Conservation (phyloP, 192 early-diverging fungal genomes). For the Neocallimastix lanati region DNA sequence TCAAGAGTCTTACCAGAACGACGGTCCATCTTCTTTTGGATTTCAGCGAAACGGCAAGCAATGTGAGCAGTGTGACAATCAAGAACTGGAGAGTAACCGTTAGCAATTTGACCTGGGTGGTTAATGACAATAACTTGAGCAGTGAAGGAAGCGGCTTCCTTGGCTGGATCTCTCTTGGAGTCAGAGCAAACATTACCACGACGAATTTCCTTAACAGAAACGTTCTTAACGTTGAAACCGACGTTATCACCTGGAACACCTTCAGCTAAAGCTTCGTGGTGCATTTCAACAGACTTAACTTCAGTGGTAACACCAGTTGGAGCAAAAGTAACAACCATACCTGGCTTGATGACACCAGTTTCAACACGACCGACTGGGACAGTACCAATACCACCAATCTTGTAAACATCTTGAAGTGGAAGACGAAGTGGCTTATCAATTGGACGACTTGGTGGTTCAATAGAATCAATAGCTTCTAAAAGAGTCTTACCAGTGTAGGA, state of each 20-base stretch:
- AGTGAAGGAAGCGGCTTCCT: slow-evolving; percentile 72
- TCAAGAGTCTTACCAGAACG: slow-evolving; percentile 85
- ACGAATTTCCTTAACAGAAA: slow-evolving; percentile 92
- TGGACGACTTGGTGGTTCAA: slow-evolving; percentile 77
- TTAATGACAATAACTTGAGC: slow-evolving; percentile 94
- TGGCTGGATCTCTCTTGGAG: slow-evolving; percentile 93
- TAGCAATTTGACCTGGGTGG: slow-evolving; percentile 87
- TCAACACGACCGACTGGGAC: slow-evolving; percentile 96
- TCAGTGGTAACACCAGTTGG: slow-evolving; percentile 75
- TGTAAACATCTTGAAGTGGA: slow-evolving; percentile 95
- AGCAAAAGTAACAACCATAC: slow-evolving; percentile 71
- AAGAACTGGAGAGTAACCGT: slow-evolving; percentile 87
- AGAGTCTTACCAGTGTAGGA: slow-evolving; percentile 52
- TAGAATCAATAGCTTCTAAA: slow-evolving; percentile 83
- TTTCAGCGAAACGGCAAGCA: slow-evolving; percentile 88
- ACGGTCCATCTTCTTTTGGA: slow-evolving; percentile 86
- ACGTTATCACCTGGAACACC: slow-evolving; percentile 92
- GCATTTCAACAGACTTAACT: slow-evolving; percentile 97
- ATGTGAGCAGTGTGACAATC: slow-evolving; percentile 94
- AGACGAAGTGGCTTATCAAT: slow-evolving; percentile 90
- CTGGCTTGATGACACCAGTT: slow-evolving; percentile 84
- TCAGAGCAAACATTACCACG: slow-evolving; percentile 89
- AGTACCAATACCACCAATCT: slow-evolving; percentile 92
- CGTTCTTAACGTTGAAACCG: slow-evolving; percentile 98
- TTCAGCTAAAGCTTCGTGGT: slow-evolving; percentile 79